phyloP scores from a whole-genome alignment of 768 basidiomycete genomes.

The Lactarius vividus region DNA sequence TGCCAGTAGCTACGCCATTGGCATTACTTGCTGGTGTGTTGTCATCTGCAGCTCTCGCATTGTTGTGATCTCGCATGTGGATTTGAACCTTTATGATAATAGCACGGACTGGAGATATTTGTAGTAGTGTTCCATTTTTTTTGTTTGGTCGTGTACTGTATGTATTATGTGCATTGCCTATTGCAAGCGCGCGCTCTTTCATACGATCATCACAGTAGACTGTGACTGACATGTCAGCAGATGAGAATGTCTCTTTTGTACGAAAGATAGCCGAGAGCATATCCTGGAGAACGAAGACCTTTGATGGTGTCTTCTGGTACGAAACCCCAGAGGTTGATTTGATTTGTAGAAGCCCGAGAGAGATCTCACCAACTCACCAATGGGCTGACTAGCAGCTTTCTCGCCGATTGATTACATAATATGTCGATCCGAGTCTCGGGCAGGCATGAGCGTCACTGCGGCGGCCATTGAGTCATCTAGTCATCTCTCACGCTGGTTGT shows the following conservation, averaged over 20 bases:
- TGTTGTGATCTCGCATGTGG: slow-evolving; percentile 4
- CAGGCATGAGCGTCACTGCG: not conserved
- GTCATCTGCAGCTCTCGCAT: slow-evolving; percentile 2
- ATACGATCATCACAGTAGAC: not conserved
- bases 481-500: too few relatives aligned
- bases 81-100: not conserved
- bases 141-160: not conserved
- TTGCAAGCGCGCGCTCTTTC: not conserved
- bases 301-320: not conserved
- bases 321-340: not conserved
- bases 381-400: too few relatives aligned
- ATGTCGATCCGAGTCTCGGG: not conserved
- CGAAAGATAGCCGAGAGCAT: not conserved
- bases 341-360: not conserved
- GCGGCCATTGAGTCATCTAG: too few relatives aligned
- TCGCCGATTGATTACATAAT: not conserved
- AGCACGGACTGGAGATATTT: not conserved
- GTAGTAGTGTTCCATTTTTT: not conserved
- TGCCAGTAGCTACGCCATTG: slow-evolving; percentile 3
- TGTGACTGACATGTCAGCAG: not conserved
- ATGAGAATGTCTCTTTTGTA: not conserved
- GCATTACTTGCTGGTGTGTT: not conserved
- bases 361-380: not conserved
- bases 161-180: not conserved
- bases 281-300: not conserved